phyloP scores from a whole-genome alignment of 805 yeast genomes.

The Wickerhamiella siamensis region DNA sequence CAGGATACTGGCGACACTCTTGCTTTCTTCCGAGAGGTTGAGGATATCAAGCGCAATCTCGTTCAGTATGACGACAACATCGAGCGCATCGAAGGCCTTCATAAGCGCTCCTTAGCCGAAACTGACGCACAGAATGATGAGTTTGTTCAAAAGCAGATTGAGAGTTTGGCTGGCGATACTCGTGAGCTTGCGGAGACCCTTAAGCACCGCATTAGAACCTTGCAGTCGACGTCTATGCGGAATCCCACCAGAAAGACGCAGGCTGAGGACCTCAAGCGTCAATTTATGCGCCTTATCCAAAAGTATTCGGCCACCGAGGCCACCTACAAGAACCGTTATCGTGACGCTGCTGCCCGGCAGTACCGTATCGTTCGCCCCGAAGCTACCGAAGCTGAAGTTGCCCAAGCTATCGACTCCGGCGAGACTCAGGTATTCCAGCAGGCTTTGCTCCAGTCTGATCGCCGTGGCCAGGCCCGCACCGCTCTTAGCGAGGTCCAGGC shows the following conservation, averaged over 20 bases:
- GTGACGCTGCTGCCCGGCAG: slow-evolving; percentile 83
- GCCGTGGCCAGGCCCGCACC: slow-evolving; percentile 66
- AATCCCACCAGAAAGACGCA: slow-evolving; percentile 79
- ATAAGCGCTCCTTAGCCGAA: slow-evolving; percentile 56
- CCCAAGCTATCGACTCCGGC: slow-evolving; percentile 69
- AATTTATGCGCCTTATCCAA: slow-evolving; percentile 74
- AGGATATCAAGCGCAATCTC: slow-evolving; percentile 51
- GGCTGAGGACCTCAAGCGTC: slow-evolving; percentile 74
- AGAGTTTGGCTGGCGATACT: slow-evolving; percentile 62
- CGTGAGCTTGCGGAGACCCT: slow-evolving; percentile 60
- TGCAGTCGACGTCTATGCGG: slow-evolving; percentile 38
- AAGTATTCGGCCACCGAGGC: slow-evolving; percentile 78
- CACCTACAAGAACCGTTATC: slow-evolving; percentile 68
- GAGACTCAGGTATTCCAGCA: slow-evolving; percentile 86
- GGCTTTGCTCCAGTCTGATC: slow-evolving; percentile 36
- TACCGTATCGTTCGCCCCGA: slow-evolving; percentile 51
- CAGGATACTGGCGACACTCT: slow-evolving; percentile 33
- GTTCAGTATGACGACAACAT: slow-evolving; percentile 57
- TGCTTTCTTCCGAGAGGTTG: slow-evolving; percentile 54
- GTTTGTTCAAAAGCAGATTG: slow-evolving; percentile 59
- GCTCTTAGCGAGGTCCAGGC: slow-evolving; percentile 92
- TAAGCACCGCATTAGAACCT: slow-evolving; percentile 60
- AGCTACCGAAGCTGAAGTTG: slow-evolving; percentile 61
- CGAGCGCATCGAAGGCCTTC: slow-evolving; percentile 54
- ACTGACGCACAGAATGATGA: slow-evolving; percentile 57